Evolutionary conservation across 176 grass and related monocot species (phyloP).

Genomic region (Calamus simplicifolius): DNA sequence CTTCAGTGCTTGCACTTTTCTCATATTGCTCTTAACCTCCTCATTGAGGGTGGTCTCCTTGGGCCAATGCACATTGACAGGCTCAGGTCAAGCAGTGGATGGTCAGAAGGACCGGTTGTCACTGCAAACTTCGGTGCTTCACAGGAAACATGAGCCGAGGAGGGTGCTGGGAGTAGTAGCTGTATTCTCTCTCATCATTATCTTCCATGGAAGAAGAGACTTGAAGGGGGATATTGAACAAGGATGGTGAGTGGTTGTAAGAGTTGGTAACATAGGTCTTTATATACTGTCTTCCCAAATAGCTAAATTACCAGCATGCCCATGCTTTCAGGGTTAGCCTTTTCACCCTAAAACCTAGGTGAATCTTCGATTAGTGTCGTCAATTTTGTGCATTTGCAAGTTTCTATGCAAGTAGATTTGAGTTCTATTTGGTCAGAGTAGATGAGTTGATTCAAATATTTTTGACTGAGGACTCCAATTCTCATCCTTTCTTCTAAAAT

Average conservation of each 20-base stretch:
- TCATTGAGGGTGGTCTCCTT: constrained; percentile 8
- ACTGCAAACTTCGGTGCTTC: background rate
- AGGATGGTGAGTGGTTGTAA: too few species aligned
- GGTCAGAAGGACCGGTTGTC: background rate
- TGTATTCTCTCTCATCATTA: constrained; percentile 44
- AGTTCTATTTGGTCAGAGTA: too few species aligned
- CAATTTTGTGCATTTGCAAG: background rate
- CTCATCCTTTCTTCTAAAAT: too few species aligned
- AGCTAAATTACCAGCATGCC: constrained; percentile 5
- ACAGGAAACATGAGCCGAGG: background rate
- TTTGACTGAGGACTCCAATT: too few species aligned
- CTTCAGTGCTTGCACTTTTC: constrained; percentile 48
- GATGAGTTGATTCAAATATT: too few species aligned
- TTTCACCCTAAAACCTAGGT: background rate
- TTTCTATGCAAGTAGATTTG: too few species aligned
- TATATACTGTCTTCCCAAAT: background rate
- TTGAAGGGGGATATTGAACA: too few species aligned
- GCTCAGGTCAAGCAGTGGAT: constrained; percentile 56
- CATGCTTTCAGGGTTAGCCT: background rate
- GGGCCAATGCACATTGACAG: constrained; percentile 66
- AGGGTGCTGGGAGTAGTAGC: constrained; percentile 39
- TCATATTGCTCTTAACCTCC: constrained; percentile 8
- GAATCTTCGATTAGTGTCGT: background rate
- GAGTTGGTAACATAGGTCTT: background rate
- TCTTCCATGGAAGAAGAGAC: constrained; percentile 49